Percentiles rank a stretch among this genome's conserved stretches.
These are phyloP conservation scores for Syzygium jambos DNA, from an alignment of 345 rosid genomes.

Conservation along the genomic window DNA sequence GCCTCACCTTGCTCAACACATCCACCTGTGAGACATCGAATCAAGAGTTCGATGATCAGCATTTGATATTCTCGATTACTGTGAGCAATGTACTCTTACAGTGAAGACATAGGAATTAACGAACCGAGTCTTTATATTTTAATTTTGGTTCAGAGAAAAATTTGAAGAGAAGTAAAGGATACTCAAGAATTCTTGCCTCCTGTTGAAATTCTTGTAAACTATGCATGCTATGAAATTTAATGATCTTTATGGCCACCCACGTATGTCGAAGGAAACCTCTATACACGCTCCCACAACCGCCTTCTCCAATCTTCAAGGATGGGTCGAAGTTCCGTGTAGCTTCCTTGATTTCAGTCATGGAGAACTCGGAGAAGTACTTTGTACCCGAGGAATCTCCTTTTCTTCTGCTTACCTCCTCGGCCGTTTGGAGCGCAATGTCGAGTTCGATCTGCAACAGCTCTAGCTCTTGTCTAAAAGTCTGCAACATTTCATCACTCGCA, in stretches of 20 bases:
- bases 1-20: conserved; percentile 68
- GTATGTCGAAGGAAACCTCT: conserved; percentile 53
- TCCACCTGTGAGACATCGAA: conserved; percentile 36
- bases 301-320: conserved; percentile 74
- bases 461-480: neutral
- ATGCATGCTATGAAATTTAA: conserved; percentile 56
- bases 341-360: conserved; percentile 57
- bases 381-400: neutral
- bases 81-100: neutral
- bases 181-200: neutral
- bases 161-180: neutral
- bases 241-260: conserved; percentile 63
- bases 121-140: neutral
- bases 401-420: neutral
- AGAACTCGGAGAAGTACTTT: conserved; percentile 53
- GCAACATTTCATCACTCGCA: neutral
- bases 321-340: conserved; percentile 58
- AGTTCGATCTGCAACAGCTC: neutral
- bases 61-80: neutral
- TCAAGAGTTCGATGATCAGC: neutral
- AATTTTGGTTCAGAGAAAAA: neutral
- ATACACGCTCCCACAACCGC: conserved; percentile 78
- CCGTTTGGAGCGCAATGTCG: neutral
- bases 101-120: neutral
- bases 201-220: conserved; percentile 48